Percentiles rank a stretch among this genome's conserved stretches.
These are phyloP conservation scores for Curvularia spicifera DNA, from an alignment of 2,329 filamentous ascomycete genomes.

Conservation along the genomic window DNA sequence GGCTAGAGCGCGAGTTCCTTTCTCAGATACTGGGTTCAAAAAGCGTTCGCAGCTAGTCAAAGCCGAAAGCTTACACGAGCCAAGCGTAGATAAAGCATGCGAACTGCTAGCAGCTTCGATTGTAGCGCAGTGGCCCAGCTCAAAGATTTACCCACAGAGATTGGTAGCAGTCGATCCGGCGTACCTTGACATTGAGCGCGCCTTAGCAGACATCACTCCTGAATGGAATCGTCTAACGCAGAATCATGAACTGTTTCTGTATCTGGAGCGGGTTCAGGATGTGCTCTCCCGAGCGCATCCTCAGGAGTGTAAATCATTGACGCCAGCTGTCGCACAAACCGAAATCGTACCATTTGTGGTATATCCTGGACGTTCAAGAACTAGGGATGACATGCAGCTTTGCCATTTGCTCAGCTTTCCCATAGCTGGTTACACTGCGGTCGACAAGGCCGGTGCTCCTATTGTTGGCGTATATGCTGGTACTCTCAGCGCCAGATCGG, in stretches of 20 bases:
- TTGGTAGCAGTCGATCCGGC: slow-evolving; percentile 34
- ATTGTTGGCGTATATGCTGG: background rate
- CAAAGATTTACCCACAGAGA: slow-evolving; percentile 38
- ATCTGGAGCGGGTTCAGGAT: slow-evolving; percentile 54
- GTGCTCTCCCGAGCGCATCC: slow-evolving; percentile 28
- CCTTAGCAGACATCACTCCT: slow-evolving; percentile 50
- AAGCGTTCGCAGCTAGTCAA: slow-evolving; percentile 39
- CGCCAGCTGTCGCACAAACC: background rate
- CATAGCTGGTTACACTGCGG: background rate
- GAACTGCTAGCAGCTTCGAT: slow-evolving; percentile 52
- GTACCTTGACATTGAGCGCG: slow-evolving; percentile 48
- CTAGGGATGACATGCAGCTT: slow-evolving; percentile 8
- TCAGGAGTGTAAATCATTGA: background rate
- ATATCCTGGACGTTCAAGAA: slow-evolving; percentile 8
- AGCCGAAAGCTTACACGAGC: slow-evolving; percentile 27
- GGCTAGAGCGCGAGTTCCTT: slow-evolving; percentile 38
- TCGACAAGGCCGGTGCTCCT: no score
- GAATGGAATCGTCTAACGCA: slow-evolving; percentile 59
- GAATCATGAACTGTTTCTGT: slow-evolving; percentile 56
- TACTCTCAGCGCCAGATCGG: background rate
- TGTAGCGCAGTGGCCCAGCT: slow-evolving; percentile 47
- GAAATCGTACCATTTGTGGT: background rate
- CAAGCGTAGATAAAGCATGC: slow-evolving; percentile 40
- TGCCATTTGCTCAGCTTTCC: background rate
- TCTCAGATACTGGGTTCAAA: slow-evolving; percentile 37